Evolutionary conservation across 2,329 filamentous ascomycete species (phyloP), one percentile per base, ranked within the genome.

Genomic region (Penicillium sumatraense): DNA sequence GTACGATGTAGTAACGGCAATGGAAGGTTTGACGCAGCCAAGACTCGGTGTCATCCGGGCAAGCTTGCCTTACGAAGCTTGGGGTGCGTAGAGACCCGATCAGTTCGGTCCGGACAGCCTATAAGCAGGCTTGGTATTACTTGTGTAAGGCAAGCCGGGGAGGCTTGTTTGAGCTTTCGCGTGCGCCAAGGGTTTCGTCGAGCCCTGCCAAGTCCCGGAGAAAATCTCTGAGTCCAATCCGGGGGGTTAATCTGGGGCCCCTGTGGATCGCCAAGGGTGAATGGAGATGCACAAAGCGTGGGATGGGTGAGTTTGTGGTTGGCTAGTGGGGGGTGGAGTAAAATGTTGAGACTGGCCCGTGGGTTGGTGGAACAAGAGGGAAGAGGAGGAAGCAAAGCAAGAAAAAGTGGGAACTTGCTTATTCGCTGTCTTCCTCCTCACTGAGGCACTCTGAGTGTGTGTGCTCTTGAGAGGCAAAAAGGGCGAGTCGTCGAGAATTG

Each of bases 11-110:
- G 20, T 13, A 21, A 31, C 42, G 26, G 42, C 26, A 29, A 21
- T 29, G 16, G 42, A 20, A 46, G 14, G 42, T 33, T 46, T 46
- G 27, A 46, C 9, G 42, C 42, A 46, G 42, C 42, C 42, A 46
- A 46, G 42, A 29, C 42, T 46, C 42, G 42, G 24, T 46, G 13
- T 31, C n/a, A 27, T 27, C 42, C 26, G 42, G 42, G 3, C 24
- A 31, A 23, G 24, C 24, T 18, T 11, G 23, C 26, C 10, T 13
- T 14, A 2, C 21, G 5, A 23, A 46, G 13, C 42, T 46, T 46
- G 42, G 42, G 42, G 42, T 46, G 16, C 26, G 42, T 46, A 31
- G 24, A 16, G 24, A 11, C 23, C 42, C 26, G 42, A 46, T 31
- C 42, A 14, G 42, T 46, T 46, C 42, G 42, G 42, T 16, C 42